phyloP scores from a whole-genome alignment of 345 rosid species.

The Aegle marmelos region DNA sequence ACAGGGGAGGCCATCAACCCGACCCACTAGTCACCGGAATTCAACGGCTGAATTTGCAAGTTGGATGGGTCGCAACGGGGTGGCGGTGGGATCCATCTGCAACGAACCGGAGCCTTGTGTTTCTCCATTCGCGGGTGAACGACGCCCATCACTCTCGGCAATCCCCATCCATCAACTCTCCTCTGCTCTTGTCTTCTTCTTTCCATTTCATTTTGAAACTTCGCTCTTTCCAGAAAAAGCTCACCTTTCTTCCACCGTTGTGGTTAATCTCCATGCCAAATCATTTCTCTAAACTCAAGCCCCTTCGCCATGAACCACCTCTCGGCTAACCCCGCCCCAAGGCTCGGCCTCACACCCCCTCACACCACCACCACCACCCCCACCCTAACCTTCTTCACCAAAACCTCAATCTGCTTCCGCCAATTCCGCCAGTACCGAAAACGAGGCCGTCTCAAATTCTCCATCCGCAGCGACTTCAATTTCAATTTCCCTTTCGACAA shows the following conservation, averaged over 20 bases:
- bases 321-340: conserved; percentile 24
- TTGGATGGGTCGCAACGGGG: neutral
- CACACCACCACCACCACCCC: conserved; percentile 4
- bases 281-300: neutral
- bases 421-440: conserved; percentile 38
- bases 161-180: neutral
- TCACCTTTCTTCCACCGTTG: neutral
- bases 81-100: neutral
- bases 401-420: conserved; percentile 16
- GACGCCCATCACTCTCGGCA: neutral
- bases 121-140: conserved; percentile 22
- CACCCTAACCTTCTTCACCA: conserved; percentile 20
- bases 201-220: too few relatives aligned
- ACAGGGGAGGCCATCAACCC: too few relatives aligned
- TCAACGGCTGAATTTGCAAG: neutral
- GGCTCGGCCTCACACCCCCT: conserved; percentile 22
- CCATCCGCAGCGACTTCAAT: conserved; percentile 20
- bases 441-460: conserved; percentile 49
- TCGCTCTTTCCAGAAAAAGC: conserved; percentile 2
- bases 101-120: conserved; percentile 16
- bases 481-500: conserved; percentile 15
- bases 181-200: neutral
- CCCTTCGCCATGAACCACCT: neutral
- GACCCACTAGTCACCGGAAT: neutral
- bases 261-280: neutral